Base-by-base conservation (phyloP, 1,139 yeast genomes). In the Kluyveromyces marxianus region DNA sequence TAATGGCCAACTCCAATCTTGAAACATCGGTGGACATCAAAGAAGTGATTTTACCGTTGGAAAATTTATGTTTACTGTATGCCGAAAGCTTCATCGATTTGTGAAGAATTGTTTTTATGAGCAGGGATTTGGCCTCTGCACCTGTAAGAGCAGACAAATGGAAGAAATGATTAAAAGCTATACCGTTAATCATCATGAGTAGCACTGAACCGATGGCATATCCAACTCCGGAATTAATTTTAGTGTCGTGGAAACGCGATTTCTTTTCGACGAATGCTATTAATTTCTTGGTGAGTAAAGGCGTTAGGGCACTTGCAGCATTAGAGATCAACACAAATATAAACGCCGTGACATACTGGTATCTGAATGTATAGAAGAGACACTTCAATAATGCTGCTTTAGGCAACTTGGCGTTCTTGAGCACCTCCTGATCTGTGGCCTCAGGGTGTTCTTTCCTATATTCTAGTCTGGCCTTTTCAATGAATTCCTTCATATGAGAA, bases 11-110 rank as follows among this genome's bases (percentile, higher is more conserved):
- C 59, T 87, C 95, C 36, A 88, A 75, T 58, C 95, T 76, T 28
- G 90, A 77, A 47, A 88, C 71, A 60, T 87, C 96, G 2, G 94
- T 81, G 10, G 92, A 83, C 66, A 87, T 74, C 59, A 86, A 66
- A 10, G 86, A 81, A 2, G 95, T 85, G 47, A 88, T 73, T 51
- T 75, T 77, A 49, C 94, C 85, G 26, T 77, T 70, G 0, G 94
- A 78, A 59, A 67, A 85, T 48, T 71, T 68, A 54, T 77, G 76
- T 46, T 76, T 74, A 2, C 92, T 76, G 48, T 72, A 70, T n/a
- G 79, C 75, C 51, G 78, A 75, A 10, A 88, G 72, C 44, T 64
- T 70, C 53, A 85, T 74, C 14, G 90, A 74, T 60, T 88, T 88
- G 48, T 75, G 74, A 49, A 85, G 68, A 8, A 86, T 65, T 2